phyloP scores from a whole-genome alignment of 2,329 filamentous ascomycete genomes.

The Scleromitrula shiraiana region DNA sequence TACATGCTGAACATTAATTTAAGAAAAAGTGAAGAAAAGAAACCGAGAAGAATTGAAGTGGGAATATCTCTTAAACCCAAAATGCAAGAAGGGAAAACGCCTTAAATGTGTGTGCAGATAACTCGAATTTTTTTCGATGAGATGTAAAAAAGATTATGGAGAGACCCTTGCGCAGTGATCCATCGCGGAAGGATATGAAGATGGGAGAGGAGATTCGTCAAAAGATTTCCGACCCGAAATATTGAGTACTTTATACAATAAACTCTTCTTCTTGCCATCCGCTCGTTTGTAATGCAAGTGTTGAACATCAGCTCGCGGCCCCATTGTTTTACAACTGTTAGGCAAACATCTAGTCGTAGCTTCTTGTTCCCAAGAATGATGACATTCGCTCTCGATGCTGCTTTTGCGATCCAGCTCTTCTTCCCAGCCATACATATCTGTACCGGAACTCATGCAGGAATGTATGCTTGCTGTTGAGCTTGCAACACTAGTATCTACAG shows the following conservation, averaged over 20 bases:
- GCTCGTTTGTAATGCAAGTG: slow-evolving; percentile 12
- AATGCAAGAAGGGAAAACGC: slow-evolving; percentile 1
- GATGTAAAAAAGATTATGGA: neutral
- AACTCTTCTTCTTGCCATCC: slow-evolving; percentile 22
- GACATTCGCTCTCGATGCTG: slow-evolving; percentile 21
- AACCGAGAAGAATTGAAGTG: neutral
- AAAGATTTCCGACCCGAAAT: slow-evolving; percentile 10
- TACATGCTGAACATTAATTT: neutral
- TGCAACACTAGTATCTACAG: slow-evolving; percentile 23
- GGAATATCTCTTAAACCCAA: slow-evolving; percentile 2
- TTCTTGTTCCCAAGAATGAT: slow-evolving; percentile 15
- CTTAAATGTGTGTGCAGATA: neutral
- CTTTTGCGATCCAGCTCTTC: slow-evolving; percentile 36
- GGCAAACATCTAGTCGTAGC: slow-evolving; percentile 16
- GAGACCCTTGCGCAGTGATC: neutral
- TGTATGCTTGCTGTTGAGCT: slow-evolving; percentile 28
- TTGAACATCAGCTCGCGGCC: slow-evolving; percentile 11
- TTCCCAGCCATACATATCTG: slow-evolving; percentile 48
- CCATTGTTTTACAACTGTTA: slow-evolving; percentile 16
- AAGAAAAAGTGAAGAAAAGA: neutral
- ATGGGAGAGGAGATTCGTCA: neutral
- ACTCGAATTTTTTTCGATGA: neutral
- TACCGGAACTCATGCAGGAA: slow-evolving; percentile 20
- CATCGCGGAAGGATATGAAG: neutral
- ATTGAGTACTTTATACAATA: slow-evolving; percentile 25